Evolutionary conservation across 1,284 basidiomycete species (phyloP).

Genomic region (Ceratobasidium sp.): DNA sequence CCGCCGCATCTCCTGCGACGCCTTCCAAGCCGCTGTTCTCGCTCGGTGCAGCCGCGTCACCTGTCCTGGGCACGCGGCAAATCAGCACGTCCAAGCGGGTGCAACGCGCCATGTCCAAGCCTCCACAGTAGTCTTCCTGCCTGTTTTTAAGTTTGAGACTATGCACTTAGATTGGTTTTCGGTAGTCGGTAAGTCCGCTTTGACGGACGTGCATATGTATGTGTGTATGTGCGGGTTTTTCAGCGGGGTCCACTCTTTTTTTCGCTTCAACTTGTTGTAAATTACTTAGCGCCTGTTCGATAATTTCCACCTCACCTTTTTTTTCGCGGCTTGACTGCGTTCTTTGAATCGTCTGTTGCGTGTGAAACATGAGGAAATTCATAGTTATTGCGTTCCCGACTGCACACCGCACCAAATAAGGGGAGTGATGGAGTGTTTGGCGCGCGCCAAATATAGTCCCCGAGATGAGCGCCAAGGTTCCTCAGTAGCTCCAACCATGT

Average conservation of each 20-base stretch:
- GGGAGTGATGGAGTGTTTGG: too few species aligned
- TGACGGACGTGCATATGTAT: constrained; percentile 41
- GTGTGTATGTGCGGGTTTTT: background rate
- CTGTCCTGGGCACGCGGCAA: constrained; percentile 39
- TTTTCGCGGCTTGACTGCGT: constrained; percentile 1
- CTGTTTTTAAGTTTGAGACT: background rate
- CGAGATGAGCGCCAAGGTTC: too few species aligned
- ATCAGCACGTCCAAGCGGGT: constrained; percentile 42
- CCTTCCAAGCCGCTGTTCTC: constrained; percentile 39
- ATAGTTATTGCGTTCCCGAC: background rate
- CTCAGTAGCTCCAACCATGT: too few species aligned
- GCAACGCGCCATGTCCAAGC: constrained; percentile 39
- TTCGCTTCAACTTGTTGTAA: constrained; percentile 37
- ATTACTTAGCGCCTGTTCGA: constrained; percentile 27
- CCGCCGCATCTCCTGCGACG: constrained; percentile 29
- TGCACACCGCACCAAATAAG: too few species aligned
- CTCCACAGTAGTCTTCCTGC: constrained; percentile 22
- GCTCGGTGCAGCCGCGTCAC: constrained; percentile 34
- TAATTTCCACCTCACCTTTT: constrained; percentile 25
- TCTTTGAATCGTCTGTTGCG: constrained; percentile 14
- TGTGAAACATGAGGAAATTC: background rate
- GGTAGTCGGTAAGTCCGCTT: constrained; percentile 39
- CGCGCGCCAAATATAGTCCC: too few species aligned
- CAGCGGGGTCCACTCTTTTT: constrained; percentile 25
- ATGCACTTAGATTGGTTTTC: constrained; percentile 3